Base-by-base conservation (phyloP, 2,329 filamentous ascomycete genomes). In the Rutstroemia sydowiana region DNA sequence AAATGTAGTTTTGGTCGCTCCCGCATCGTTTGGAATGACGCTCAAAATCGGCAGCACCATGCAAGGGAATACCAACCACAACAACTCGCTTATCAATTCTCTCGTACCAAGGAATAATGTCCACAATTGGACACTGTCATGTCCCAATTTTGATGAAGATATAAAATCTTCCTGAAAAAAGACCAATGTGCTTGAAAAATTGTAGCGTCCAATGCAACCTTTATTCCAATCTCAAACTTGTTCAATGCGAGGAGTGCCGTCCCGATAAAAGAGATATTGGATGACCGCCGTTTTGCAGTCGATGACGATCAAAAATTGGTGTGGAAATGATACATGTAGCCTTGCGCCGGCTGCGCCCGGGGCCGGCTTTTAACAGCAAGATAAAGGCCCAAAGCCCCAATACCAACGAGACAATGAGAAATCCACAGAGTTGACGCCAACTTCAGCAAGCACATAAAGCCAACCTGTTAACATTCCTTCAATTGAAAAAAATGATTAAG, bases 41-140 rank as follows among this genome's bases (percentile, higher is more conserved):
- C 13, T 42, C 39, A 20, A n/a, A 42, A 42, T 42, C 39, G 39
- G 39, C 39, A 39, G 11, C 36, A 20, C 36, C 36, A 39, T 39
- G 36, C 36, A 42, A 42, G 39, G 39, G 21, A 42, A 42, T 42
- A 42, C 39, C 39, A 42, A 42, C 39, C 39, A 42, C 39, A 28
- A 34, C 32, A 26, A 26, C 20, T 42, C 39, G 39, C 39, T 42
- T 42, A 42, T 20, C 18, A 8, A 28, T 20, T 10, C 20, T 23
- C 23, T 28, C 21, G 36, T 39, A 18, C 36, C 16, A 21, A 20
- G 39, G 39, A 42, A 42, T 42, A 20, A 23, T 26, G 18, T 20
- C 14, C 39, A 42, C 39, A n/a, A 14, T 20, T 34, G 13, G 14
- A 34, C 32, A 14, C 10, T 26, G 18, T 7, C 39, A 42, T 23